Conservation (phyloP, 805 yeast species). For the Saccharomycopsis fermentans region DNA sequence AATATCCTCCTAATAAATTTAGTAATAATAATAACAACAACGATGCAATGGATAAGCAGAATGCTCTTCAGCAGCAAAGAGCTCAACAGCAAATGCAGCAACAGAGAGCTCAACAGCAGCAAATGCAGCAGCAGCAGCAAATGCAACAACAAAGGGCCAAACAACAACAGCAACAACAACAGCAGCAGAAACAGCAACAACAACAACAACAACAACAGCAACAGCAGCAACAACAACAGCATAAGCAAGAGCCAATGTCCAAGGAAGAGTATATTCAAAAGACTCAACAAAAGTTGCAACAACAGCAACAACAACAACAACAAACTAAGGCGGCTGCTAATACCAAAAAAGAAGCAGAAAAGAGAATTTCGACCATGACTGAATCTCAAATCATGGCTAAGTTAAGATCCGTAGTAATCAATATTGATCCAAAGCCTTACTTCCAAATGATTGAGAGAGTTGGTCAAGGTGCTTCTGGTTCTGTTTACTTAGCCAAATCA, state of each 20-base stretch:
- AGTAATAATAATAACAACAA: neutral
- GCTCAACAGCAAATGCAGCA: constrained; percentile 14
- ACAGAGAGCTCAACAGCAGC: constrained; percentile 14
- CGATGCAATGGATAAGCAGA: constrained; percentile 15
- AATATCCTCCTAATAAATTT: constrained; percentile 15
- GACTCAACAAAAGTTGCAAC: constrained; percentile 24
- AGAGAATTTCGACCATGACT: constrained; percentile 54
- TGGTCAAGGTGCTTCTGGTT: constrained; percentile 98
- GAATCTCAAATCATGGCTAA: constrained; percentile 81
- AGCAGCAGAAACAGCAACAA: constrained; percentile 22
- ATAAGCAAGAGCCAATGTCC: constrained; percentile 13
- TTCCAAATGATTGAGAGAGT: constrained; percentile 73
- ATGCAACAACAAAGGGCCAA: constrained; percentile 15
- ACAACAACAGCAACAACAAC: constrained; percentile 12
- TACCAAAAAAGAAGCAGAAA: constrained; percentile 25
- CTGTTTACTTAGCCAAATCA: constrained; percentile 78
- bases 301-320: constrained; percentile 11
- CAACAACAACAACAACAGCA: constrained; percentile 13
- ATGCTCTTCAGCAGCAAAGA: constrained; percentile 16
- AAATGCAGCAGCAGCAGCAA: constrained; percentile 22
- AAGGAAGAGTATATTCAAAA: constrained; percentile 21
- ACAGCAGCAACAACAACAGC: neutral
- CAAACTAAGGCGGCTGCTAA: constrained; percentile 1
- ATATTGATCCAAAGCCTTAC: constrained; percentile 75
- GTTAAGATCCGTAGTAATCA: constrained; percentile 70